phyloP scores from a whole-genome alignment of 139 green algal species.

The Chlamydomonas applanata region DNA sequence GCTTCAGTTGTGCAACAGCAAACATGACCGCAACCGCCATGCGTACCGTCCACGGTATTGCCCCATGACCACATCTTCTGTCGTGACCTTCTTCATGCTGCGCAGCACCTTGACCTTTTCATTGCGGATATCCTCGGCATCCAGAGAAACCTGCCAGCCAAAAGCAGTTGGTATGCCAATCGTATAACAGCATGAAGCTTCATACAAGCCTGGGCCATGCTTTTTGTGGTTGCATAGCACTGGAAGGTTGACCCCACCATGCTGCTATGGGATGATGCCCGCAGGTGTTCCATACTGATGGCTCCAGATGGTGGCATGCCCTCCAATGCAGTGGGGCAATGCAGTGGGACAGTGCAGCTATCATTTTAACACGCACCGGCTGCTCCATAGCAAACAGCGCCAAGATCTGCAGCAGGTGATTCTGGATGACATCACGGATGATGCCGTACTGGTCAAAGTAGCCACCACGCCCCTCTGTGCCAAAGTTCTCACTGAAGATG shows the following conservation, averaged over 20 bases:
- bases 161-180: not conserved
- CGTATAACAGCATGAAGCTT: too few relatives aligned
- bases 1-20: too few relatives aligned
- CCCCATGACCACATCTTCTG: slow-evolving; percentile 95
- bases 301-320: too few relatives aligned
- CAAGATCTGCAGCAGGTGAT: slow-evolving; percentile 97
- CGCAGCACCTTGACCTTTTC: slow-evolving; percentile 97
- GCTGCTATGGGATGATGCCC: too few relatives aligned
- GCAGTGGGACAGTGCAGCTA: not conserved
- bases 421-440: slow-evolving; percentile 99
- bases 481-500: slow-evolving; percentile 98
- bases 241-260: too few relatives aligned
- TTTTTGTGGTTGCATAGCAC: too few relatives aligned
- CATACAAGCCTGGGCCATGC: too few relatives aligned
- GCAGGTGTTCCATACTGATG: too few relatives aligned
- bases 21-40: too few relatives aligned
- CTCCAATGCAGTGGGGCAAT: not conserved
- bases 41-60: slow-evolving; percentile 78
- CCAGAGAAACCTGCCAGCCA: slow-evolving; percentile 76
- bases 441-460: slow-evolving; percentile 99
- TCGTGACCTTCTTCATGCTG: slow-evolving; percentile 72
- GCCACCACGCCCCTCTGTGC: slow-evolving; percentile 94
- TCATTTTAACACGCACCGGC: too few relatives aligned
- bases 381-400: slow-evolving; percentile 98
- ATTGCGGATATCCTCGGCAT: slow-evolving; percentile 96